Base-by-base conservation (phyloP, 192 early-diverging fungal genomes). In the Diversispora eburnea region DNA sequence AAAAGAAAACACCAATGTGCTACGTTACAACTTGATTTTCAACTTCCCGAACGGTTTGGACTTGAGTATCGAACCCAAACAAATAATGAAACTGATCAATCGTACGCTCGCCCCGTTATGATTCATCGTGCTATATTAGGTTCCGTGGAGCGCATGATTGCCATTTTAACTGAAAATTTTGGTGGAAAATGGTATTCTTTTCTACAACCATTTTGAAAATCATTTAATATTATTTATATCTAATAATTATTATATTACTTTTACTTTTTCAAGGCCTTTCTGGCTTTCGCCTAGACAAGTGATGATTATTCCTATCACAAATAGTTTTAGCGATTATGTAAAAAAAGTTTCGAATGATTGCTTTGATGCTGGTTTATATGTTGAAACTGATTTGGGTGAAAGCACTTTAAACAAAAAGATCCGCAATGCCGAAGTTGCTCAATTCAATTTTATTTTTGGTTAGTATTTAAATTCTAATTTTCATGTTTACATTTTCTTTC, bases 61-160 rank as follows among this genome's bases (percentile, higher is more conserved):
- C 91, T 98, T 74, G 88, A 94, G 77, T 96, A 91, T 88, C 94
- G 92, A 61, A 89, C 89, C 47, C 87, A 89, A 43, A 83, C 84
- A 71, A 69, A 79, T 58, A 80, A 83, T 75, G 77, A 76, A 5
- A 81, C 80, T 19, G 90, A 91, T 8, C 73, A 70, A 63, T 78
- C 73, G 33, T 80, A 79, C 77, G 70, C 77, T 64, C 91, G 95
- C 12, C 97, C 97, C 45, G 91, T 99, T 39, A 99, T 99, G 82
- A 99, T 99, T 73, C 97, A 99, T 79, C 95, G 97, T 65, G 96
- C 97, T 12, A 91, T 99, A 72, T 86, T 99, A 58, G 97, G 97
- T 39, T 94, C 92, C n/a, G 85, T 99, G 41, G 97, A 99, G 83
- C 91, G 97, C 66, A 88, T 94, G 88, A 89, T 94, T 83, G 97